phyloP scores from a whole-genome alignment of 306 rosid genomes.

The Cicer judaicum region DNA sequence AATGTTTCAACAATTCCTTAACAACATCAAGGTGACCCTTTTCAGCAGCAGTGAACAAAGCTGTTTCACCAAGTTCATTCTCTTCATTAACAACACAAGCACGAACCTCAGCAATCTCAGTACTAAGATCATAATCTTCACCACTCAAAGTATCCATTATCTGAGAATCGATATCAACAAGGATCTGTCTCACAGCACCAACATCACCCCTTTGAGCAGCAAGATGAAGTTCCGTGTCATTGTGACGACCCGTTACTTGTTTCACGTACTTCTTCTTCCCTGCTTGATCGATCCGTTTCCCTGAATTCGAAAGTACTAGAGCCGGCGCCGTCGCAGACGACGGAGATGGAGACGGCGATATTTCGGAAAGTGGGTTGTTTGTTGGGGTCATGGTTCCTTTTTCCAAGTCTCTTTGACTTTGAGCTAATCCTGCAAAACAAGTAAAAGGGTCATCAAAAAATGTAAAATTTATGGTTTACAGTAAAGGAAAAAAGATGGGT shows the following conservation, averaged over 20 bases:
- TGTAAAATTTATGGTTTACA: slow-evolving; percentile 5
- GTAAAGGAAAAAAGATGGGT: slow-evolving; percentile 1
- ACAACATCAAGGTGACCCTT: slow-evolving; percentile 84
- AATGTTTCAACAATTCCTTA: slow-evolving; percentile 78
- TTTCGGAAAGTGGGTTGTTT: slow-evolving; percentile 53
- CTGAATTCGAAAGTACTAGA: slow-evolving; percentile 86
- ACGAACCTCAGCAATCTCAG: slow-evolving; percentile 92
- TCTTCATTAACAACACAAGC: slow-evolving; percentile 85
- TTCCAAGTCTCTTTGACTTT: slow-evolving; percentile 57
- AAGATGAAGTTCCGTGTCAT: slow-evolving; percentile 93
- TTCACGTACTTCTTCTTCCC: slow-evolving; percentile 98
- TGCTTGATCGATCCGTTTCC: slow-evolving; percentile 92
- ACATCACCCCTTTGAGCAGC: slow-evolving; percentile 97
- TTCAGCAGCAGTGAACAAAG: slow-evolving; percentile 89
- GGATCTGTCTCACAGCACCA: slow-evolving; percentile 86
- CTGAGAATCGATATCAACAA: slow-evolving; percentile 75
- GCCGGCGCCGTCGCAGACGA: slow-evolving; percentile 93
- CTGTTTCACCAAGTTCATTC: slow-evolving; percentile 88
- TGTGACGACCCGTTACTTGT: slow-evolving; percentile 97
- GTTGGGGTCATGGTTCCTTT: slow-evolving; percentile 49
- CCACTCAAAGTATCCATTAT: slow-evolving; percentile 67
- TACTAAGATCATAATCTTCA: slow-evolving; percentile 49
- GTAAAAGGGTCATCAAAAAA: slow-evolving; percentile 36
- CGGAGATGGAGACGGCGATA: slow-evolving; percentile 77
- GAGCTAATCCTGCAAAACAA: slow-evolving; percentile 49